These are phyloP conservation scores for Diplodia scrobiculata DNA, from an alignment of 2,329 filamentous ascomycete genomes.

Conservation along the genomic window DNA sequence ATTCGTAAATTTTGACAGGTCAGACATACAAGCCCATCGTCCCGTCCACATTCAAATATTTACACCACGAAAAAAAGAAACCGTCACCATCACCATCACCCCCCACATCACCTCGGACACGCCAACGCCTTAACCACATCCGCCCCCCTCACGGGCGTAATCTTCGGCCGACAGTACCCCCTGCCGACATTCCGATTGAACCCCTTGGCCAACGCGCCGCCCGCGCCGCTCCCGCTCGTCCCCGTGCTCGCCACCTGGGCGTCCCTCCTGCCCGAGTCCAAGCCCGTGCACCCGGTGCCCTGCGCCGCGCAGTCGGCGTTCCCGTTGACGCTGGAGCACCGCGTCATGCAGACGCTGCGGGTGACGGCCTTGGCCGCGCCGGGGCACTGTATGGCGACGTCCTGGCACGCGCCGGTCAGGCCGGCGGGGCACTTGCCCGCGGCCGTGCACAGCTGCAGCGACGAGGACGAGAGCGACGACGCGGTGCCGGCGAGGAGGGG, in stretches of 20 bases:
- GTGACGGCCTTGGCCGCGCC: background rate
- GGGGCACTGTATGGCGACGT: background rate
- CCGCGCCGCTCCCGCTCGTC: background rate
- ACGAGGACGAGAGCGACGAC: background rate
- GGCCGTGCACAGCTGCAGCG: background rate
- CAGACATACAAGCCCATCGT: background rate
- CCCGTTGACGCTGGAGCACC: background rate
- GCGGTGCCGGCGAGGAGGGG: background rate
- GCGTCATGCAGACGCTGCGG: background rate
- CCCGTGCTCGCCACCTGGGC: background rate
- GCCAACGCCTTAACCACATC: background rate
- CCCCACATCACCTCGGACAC: background rate
- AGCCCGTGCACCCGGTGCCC: background rate
- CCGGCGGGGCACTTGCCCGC: background rate
- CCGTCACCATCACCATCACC: background rate
- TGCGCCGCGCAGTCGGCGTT: background rate
- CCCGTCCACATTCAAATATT: background rate
- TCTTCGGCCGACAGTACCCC: background rate
- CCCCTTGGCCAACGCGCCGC: background rate
- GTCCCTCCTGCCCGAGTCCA: background rate
- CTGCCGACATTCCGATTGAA: background rate
- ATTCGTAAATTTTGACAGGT: background rate
- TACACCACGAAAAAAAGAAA: background rate
- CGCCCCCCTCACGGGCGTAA: background rate
- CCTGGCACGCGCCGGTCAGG: background rate